These are phyloP conservation scores for Phylloporus arenicola DNA, from an alignment of 768 basidiomycete species.

Conservation along the genomic window DNA sequence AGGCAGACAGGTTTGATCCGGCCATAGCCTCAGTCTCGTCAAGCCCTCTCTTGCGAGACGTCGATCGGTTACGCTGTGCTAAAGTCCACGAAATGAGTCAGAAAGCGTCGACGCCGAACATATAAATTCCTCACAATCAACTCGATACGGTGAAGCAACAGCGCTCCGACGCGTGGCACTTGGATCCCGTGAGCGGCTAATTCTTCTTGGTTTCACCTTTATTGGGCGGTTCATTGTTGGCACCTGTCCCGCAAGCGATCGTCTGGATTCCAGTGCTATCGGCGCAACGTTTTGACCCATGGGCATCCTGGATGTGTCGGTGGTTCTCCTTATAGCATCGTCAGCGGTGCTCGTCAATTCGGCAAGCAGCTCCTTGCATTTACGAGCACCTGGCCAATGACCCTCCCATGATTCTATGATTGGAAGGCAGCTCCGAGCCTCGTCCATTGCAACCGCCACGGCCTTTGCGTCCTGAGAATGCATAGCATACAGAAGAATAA, in stretches of 20 bases:
- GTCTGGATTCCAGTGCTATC: slow-evolving; percentile 45
- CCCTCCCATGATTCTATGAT: slow-evolving; percentile 81
- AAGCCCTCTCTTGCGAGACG: slow-evolving; percentile 66
- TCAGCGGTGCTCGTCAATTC: slow-evolving; percentile 66
- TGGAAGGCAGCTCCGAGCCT: slow-evolving; percentile 65
- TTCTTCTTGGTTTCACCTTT: slow-evolving; percentile 47
- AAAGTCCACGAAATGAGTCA: slow-evolving; percentile 17
- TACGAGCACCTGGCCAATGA: slow-evolving; percentile 81
- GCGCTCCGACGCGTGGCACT: slow-evolving; percentile 48
- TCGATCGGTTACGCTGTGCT: slow-evolving; percentile 68
- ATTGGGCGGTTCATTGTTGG: slow-evolving; percentile 44
- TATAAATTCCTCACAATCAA: slow-evolving; percentile 47
- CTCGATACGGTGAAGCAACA: slow-evolving; percentile 59
- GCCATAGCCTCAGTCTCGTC: slow-evolving; percentile 59
- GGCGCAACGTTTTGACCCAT: slow-evolving; percentile 26
- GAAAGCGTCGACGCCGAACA: slow-evolving; percentile 4
- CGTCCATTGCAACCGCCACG: slow-evolving; percentile 72
- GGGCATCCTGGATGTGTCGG: slow-evolving; percentile 19
- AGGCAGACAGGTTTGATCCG: slow-evolving; percentile 34
- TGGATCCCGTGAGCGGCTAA: slow-evolving; percentile 58
- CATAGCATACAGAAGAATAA: slow-evolving; percentile 82
- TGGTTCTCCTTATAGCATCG: slow-evolving; percentile 50
- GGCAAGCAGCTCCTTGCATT: slow-evolving; percentile 75
- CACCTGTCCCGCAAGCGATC: slow-evolving; percentile 44
- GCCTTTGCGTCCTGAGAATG: slow-evolving; percentile 64